Base-by-base conservation (phyloP, 2,329 filamentous ascomycete genomes). In the Aspergillus fructus region DNA sequence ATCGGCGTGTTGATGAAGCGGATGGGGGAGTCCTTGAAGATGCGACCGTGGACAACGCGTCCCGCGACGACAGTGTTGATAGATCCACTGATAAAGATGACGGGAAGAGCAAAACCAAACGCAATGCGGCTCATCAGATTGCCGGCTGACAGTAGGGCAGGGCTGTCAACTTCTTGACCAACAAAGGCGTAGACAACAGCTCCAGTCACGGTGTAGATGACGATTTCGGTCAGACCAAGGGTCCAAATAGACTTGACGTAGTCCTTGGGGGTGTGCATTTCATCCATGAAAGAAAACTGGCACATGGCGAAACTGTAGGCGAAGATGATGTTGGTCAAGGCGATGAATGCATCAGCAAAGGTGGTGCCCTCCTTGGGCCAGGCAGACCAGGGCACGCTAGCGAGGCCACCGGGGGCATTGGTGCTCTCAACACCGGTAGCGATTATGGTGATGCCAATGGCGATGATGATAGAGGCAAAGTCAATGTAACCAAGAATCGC, bases 271-370 rank as follows among this genome's bases (percentile, higher is more conserved):
- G 65, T 67, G 58, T 65, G 64, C 64, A 66, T 66, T 47, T 66
- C 64, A 23, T 66, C 60, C 64, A 66, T 66, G 52, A 66, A 67
- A 8, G 65, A 67, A 52, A 66, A 65, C 52, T 65, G 65, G 59
- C 65, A 66, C 49, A 65, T 60, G 51, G 76, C 75, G 62, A 79
- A 79, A 37, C 74, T 76, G 67, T 79, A 80, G 23, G 73, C 71
- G 54, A 74, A 75, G 47, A 72, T 64, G 21, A 75, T 73, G 57
- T 74, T 74, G 55, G 70, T 67, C 43, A 72, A 59, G 27, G 73
- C 66, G 40, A 72, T 67, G 59, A 74, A 73, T 9, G 64, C 70
- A 4, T 73, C 65, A 11, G 65, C 65, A 52, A 75, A 75, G 33
- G 71, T 68, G 43, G 60, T 62, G 19, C 59, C 62, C 15, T 66